Evolutionary conservation across 768 basidiomycete species (phyloP).

Genomic region (Collybiopsis confluens): DNA sequence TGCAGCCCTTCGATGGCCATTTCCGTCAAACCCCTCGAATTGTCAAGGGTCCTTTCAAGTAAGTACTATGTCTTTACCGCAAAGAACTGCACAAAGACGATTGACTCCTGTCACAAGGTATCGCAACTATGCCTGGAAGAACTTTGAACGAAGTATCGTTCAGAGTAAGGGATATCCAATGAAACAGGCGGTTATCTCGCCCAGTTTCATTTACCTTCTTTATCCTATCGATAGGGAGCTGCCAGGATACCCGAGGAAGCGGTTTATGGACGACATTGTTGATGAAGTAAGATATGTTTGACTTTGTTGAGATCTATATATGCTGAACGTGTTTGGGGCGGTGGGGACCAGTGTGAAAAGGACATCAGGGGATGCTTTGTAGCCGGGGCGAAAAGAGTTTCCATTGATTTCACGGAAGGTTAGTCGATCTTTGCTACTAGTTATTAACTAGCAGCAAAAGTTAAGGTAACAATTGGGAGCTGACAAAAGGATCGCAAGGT

Average conservation of each 20-base stretch:
- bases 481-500: neutral
- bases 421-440: neutral
- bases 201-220: slow-evolving; percentile 5
- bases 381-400: slow-evolving; percentile 7
- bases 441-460: too few species aligned
- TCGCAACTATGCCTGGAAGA: slow-evolving; percentile 5
- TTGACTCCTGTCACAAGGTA: neutral
- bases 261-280: neutral
- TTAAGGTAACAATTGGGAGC: neutral
- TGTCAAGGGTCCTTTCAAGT: slow-evolving; percentile 4
- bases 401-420: slow-evolving; percentile 9
- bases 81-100: neutral
- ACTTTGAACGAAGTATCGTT: neutral
- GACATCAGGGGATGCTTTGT: slow-evolving; percentile 5
- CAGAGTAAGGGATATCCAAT: neutral
- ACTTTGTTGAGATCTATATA: neutral
- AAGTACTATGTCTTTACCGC: neutral
- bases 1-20: slow-evolving; percentile 4
- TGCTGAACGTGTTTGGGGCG: neutral
- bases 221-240: neutral
- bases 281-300: neutral
- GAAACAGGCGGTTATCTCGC: slow-evolving; percentile 5
- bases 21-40: neutral
- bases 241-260: neutral
- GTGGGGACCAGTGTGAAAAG: neutral